phyloP scores from a whole-genome alignment of 1,284 basidiomycete species.

The Rhodofomes roseus region DNA sequence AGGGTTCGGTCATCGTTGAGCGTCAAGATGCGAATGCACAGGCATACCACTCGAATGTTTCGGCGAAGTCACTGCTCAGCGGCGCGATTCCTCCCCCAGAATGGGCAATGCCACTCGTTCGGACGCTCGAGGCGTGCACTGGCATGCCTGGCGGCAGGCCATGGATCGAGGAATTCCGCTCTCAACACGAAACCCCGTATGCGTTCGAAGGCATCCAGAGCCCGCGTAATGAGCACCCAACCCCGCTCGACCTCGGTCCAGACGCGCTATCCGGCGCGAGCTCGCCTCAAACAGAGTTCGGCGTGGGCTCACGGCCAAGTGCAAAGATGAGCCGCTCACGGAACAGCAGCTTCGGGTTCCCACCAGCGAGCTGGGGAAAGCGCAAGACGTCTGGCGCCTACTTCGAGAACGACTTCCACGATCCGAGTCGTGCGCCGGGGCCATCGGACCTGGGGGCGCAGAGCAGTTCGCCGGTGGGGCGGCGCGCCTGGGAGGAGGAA shows the following conservation, averaged over 20 bases:
- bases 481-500: constrained; percentile 14
- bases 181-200: constrained; percentile 36
- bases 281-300: constrained; percentile 10
- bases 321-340: constrained; percentile 49
- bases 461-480: not conserved
- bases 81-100: constrained; percentile 72
- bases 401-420: constrained; percentile 37
- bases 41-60: constrained; percentile 75
- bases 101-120: constrained; percentile 74
- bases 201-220: constrained; percentile 51
- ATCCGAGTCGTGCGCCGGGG: constrained; percentile 23
- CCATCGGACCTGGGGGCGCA: not conserved
- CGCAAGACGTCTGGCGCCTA: constrained; percentile 50
- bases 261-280: constrained; percentile 17
- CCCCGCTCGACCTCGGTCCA: constrained; percentile 5
- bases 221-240: constrained; percentile 30
- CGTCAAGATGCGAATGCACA: constrained; percentile 87
- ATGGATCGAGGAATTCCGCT: constrained; percentile 61
- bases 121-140: constrained; percentile 71
- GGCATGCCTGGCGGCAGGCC: constrained; percentile 61
- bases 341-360: constrained; percentile 42
- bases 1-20: constrained; percentile 94
- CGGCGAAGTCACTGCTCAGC: constrained; percentile 75
- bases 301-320: constrained; percentile 13
- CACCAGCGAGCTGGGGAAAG: constrained; percentile 61